A percentile compares a stretch with the other conserved stretches of the same genome.
Conservation (phyloP, 2,329 filamentous ascomycete species). For the Phaeoacremonium minimum region DNA sequence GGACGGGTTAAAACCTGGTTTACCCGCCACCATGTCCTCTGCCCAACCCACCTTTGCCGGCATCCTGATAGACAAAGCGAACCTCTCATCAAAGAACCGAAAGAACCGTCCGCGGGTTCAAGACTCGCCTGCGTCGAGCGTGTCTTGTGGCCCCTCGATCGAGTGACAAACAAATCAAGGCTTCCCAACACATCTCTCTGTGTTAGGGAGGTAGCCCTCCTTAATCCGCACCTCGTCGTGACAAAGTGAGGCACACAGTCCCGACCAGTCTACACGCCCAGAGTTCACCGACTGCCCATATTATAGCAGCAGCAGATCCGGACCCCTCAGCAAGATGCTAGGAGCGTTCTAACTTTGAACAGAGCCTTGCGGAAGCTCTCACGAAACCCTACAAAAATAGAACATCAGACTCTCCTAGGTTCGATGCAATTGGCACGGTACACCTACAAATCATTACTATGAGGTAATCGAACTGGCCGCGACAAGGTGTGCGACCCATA, state of each 20-base stretch:
- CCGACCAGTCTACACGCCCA: background rate
- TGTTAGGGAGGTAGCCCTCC: background rate
- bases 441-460: too few species aligned
- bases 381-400: too few species aligned
- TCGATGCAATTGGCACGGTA: too few species aligned
- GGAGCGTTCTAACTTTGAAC: background rate
- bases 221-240: background rate
- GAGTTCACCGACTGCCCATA: background rate
- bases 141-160: background rate
- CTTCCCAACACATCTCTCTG: background rate
- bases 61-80: too few species aligned
- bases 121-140: background rate
- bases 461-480: too few species aligned
- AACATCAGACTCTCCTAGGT: too few species aligned
- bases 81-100: too few species aligned
- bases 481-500: too few species aligned
- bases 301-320: background rate
- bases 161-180: background rate
- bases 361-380: background rate
- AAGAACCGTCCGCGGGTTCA: constrained; percentile 24
- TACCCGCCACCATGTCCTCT: too few species aligned
- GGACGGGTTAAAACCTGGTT: too few species aligned
- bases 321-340: background rate
- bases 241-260: background rate
- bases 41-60: too few species aligned